These are phyloP conservation scores for Tieghemiomyces parasiticus DNA, from an alignment of 192 early-diverging fungal genomes.

Conservation along the genomic window DNA sequence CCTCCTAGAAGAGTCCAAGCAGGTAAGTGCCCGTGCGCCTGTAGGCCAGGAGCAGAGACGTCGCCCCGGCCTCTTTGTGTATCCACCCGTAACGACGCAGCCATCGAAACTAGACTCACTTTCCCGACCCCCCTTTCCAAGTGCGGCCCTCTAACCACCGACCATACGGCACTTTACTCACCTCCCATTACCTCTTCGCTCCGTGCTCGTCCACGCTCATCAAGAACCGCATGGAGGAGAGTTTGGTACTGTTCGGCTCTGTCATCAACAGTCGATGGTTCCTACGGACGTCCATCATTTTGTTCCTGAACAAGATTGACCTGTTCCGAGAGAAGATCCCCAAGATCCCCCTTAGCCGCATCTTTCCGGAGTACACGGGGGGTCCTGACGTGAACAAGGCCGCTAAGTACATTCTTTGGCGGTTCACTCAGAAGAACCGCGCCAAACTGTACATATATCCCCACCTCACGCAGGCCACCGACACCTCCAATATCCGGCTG, in stretches of 20 bases:
- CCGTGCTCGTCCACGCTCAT: no score
- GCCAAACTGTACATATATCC: constrained; percentile 70
- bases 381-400: constrained; percentile 69
- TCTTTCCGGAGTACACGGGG: constrained; percentile 78
- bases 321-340: constrained; percentile 70
- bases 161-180: no score
- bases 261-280: constrained; percentile 91
- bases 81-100: no score
- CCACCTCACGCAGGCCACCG: constrained; percentile 82
- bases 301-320: constrained; percentile 92
- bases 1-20: constrained; percentile 64
- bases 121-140: no score
- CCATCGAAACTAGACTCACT: no score
- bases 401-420: constrained; percentile 76
- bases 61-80: no score
- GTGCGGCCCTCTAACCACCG: no score
- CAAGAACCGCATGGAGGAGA: constrained; percentile 90
- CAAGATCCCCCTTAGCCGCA: constrained; percentile 56
- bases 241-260: constrained; percentile 78
- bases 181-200: no score
- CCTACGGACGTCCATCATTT: constrained; percentile 75
- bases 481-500: constrained; percentile 75
- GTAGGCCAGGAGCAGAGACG: no score
- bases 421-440: constrained; percentile 74
- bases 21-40: no score